These are phyloP conservation scores for Pyrenula aspistea DNA, from an alignment of 495 filamentous ascomycete species.

Conservation along the genomic window DNA sequence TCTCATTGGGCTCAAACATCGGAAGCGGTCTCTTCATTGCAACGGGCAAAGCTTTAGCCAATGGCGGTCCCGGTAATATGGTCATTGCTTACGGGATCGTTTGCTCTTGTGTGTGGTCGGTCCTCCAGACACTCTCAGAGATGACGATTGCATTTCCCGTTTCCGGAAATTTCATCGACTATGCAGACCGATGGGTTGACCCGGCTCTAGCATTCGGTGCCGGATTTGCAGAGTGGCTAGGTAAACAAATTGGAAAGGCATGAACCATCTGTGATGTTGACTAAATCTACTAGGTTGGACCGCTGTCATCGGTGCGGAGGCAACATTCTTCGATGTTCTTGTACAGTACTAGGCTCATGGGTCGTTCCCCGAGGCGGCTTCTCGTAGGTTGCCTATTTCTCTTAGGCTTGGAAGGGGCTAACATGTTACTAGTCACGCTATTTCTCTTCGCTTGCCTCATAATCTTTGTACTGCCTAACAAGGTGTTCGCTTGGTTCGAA, in stretches of 20 bases:
- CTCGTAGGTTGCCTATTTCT: conserved; percentile 6
- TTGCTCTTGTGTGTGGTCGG: conserved; percentile 24
- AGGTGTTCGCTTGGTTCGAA: conserved; percentile 21
- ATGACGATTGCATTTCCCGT: conserved; percentile 29
- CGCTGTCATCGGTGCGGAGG: conserved; percentile 17
- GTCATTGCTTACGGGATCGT: conserved; percentile 36
- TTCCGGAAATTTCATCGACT: conserved; percentile 38
- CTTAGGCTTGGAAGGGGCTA: too few relatives aligned
- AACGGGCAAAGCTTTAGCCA: conserved; percentile 41
- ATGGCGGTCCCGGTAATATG: conserved; percentile 48
- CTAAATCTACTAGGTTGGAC: too few relatives aligned
- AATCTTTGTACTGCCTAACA: conserved; percentile 16
- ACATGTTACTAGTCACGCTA: conserved; percentile 13
- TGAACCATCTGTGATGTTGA: too few relatives aligned
- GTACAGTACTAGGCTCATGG: conserved; percentile 20
- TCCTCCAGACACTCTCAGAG: conserved; percentile 29
- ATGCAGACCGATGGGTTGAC: conserved; percentile 33
- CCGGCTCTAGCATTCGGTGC: conserved; percentile 48
- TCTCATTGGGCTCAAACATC: conserved; percentile 48
- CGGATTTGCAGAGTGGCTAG: too few relatives aligned
- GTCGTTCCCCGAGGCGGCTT: conserved; percentile 7
- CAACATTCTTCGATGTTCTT: conserved; percentile 25
- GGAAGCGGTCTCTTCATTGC: conserved; percentile 55
- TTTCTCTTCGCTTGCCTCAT: conserved; percentile 12
- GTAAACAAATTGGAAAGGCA: too few relatives aligned